phyloP scores from a whole-genome alignment of 2,329 filamentous ascomycete species.

The Davidsoniella virescens region DNA sequence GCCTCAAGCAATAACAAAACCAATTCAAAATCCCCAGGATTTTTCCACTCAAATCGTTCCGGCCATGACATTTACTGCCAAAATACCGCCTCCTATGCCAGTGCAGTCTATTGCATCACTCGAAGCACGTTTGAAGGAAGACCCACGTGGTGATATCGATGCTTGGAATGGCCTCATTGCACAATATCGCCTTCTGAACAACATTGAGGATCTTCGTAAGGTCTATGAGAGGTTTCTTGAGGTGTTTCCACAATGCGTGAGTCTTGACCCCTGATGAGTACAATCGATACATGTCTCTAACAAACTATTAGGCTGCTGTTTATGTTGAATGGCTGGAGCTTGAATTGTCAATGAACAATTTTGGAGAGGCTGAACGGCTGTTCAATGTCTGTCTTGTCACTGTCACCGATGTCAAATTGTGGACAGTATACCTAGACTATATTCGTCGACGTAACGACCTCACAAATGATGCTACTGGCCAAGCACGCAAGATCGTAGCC shows the following conservation, averaged over 20 bases:
- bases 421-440: conserved; percentile 89
- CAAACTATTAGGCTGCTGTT: conserved; percentile 54
- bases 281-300: background rate
- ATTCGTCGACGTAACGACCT: conserved; percentile 83
- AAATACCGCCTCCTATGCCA: conserved; percentile 2
- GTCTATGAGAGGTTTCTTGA: conserved; percentile 77
- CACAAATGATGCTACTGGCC: conserved; percentile 55
- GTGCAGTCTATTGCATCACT: conserved; percentile 49
- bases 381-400: conserved; percentile 66
- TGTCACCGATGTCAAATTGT: conserved; percentile 71
- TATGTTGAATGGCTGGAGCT: conserved; percentile 83
- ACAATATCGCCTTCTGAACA: conserved; percentile 67
- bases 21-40: background rate
- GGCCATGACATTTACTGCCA: conserved; percentile 1
- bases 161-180: conserved; percentile 80
- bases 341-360: conserved; percentile 76
- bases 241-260: conserved; percentile 79
- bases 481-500: conserved; percentile 62
- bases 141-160: conserved; percentile 81
- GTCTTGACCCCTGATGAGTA: conserved; percentile 25
- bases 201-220: conserved; percentile 62
- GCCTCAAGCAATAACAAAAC: background rate
- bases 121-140: conserved; percentile 82
- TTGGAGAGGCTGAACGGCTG: conserved; percentile 62
- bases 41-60: background rate